A percentile compares a stretch with the other conserved stretches of the same genome.
phyloP scores from a whole-genome alignment of 2,329 filamentous ascomycete genomes.

The Rachicladosporium sp. region DNA sequence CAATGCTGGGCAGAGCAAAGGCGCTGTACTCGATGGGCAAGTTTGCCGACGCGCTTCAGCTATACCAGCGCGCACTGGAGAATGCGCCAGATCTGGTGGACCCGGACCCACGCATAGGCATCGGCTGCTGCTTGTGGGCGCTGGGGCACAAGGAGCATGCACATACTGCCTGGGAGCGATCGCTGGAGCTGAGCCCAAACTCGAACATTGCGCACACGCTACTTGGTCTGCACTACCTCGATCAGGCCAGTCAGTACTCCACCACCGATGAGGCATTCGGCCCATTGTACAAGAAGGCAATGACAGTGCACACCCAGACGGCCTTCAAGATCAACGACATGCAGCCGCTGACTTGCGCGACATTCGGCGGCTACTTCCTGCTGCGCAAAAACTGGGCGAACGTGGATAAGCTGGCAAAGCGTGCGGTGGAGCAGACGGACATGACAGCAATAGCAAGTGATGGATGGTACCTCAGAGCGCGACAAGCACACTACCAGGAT shows the following conservation, averaged over 20 bases:
- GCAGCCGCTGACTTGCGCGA: constrained; percentile 76
- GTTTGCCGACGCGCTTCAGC: constrained; percentile 68
- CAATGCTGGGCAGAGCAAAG: constrained; percentile 77
- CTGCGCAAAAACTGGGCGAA: constrained; percentile 68
- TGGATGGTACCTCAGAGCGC: constrained; percentile 87
- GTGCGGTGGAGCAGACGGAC: constrained; percentile 90
- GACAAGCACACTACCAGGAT: constrained; percentile 77
- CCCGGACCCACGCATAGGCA: constrained; percentile 88
- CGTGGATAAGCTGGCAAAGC: constrained; percentile 76
- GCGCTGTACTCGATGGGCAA: constrained; percentile 77
- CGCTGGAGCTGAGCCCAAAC: constrained; percentile 66
- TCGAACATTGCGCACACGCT: constrained; percentile 87
- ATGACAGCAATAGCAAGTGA: constrained; percentile 95
- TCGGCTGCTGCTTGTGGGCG: constrained; percentile 96
- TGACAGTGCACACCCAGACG: constrained; percentile 87
- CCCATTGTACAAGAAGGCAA: constrained; percentile 77
- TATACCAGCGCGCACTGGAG: constrained; percentile 76
- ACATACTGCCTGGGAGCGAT: constrained; percentile 77
- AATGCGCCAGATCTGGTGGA: constrained; percentile 82
- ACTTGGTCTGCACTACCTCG: constrained; percentile 79
- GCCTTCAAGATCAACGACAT: constrained; percentile 90
- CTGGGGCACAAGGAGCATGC: constrained; percentile 90
- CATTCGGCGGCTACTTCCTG: constrained; percentile 83
- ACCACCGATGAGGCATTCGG: constrained; percentile 78
- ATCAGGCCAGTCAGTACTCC: constrained; percentile 69